Evolutionary conservation across 2,329 filamentous ascomycete species (phyloP).

Genomic region (Aureobasidium pullulans): DNA sequence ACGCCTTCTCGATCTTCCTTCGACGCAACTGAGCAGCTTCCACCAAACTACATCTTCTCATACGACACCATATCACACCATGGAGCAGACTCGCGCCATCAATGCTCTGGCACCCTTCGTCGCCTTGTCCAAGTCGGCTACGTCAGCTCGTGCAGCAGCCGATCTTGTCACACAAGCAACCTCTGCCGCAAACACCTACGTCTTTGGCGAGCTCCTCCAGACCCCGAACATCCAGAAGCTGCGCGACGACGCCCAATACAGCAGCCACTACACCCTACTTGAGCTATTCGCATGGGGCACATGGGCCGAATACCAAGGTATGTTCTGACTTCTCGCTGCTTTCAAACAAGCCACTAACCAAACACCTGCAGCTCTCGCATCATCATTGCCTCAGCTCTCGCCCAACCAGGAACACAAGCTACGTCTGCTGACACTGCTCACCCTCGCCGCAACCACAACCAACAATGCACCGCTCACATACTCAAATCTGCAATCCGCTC

Average conservation of each 20-base stretch:
- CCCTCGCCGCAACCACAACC: slow-evolving; percentile 54
- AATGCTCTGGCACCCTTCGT: slow-evolving; percentile 75
- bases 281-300: slow-evolving; percentile 91
- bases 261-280: slow-evolving; percentile 60
- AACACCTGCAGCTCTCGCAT: slow-evolving; percentile 31
- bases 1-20: no score
- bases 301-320: slow-evolving; percentile 67
- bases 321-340: slow-evolving; percentile 24
- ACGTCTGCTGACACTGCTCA: slow-evolving; percentile 80
- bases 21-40: no score
- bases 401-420: slow-evolving; percentile 74
- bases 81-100: slow-evolving; percentile 63
- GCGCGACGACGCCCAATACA: slow-evolving; percentile 53
- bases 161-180: slow-evolving; percentile 85
- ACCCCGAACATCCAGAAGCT: slow-evolving; percentile 72
- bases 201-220: slow-evolving; percentile 90
- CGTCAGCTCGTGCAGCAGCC: slow-evolving; percentile 72
- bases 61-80: slow-evolving; percentile 28
- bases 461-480: slow-evolving; percentile 61
- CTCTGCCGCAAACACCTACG: slow-evolving; percentile 78
- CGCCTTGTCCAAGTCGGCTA: slow-evolving; percentile 77
- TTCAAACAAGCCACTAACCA: slow-evolving; percentile 16
- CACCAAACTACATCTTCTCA: no score
- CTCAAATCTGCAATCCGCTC: slow-evolving; percentile 53
- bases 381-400: slow-evolving; percentile 63